Evolutionary conservation across 176 grass and related monocot species (phyloP).

Genomic region (Lolium rigidum): DNA sequence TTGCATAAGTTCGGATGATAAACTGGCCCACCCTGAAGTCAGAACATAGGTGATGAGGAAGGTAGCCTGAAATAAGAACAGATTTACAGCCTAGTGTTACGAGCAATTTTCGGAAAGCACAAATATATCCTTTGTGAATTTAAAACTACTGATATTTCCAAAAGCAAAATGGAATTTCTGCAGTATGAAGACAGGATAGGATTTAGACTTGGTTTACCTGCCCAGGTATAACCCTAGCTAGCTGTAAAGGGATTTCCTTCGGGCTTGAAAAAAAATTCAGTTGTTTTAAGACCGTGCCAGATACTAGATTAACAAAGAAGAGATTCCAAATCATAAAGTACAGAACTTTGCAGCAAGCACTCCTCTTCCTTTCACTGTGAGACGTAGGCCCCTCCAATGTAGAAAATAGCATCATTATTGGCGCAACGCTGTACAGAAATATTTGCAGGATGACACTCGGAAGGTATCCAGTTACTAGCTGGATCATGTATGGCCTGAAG

Average conservation of each 20-base stretch:
- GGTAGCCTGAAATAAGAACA: conserved; percentile 72
- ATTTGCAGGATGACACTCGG: conserved; percentile 89
- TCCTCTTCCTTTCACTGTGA: conserved; percentile 92
- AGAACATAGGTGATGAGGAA: conserved; percentile 98
- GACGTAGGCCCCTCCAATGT: conserved; percentile 88
- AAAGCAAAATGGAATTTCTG: conserved; percentile 6
- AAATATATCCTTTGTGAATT: background rate
- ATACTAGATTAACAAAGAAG: conserved; percentile 90
- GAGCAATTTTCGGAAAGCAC: background rate
- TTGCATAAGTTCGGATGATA: conserved; percentile 90
- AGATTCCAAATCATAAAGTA: conserved; percentile 92
- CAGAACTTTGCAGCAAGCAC: conserved; percentile 95
- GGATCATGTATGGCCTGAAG: conserved; percentile 71
- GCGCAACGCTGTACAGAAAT: conserved; percentile 76
- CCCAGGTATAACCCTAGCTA: conserved; percentile 82
- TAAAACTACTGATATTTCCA: conserved; percentile 5
- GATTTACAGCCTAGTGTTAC: conserved; percentile 23
- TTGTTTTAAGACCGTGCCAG: conserved; percentile 83
- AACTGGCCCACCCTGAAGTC: conserved; percentile 98
- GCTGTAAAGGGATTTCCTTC: conserved; percentile 67
- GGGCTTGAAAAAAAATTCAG: conserved; percentile 70
- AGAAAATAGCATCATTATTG: conserved; percentile 90
- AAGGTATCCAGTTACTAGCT: conserved; percentile 95
- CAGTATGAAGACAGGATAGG: conserved; percentile 22
- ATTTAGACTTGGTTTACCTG: conserved; percentile 58